phyloP scores from a whole-genome alignment of 345 rosid species.

The Erysimum cheiranthoides region DNA sequence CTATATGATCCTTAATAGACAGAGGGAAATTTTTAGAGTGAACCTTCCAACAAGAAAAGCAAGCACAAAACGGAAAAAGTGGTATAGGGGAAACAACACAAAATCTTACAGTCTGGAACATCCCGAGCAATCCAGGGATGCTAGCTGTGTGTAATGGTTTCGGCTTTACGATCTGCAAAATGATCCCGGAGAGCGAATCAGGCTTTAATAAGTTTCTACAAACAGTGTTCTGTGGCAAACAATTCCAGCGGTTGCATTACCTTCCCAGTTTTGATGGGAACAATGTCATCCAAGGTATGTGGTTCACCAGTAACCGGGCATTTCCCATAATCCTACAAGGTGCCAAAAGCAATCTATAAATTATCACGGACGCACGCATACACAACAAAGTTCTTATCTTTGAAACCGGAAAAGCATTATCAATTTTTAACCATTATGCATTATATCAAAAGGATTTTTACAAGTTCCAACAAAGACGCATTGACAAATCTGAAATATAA shows the following conservation, averaged over 20 bases:
- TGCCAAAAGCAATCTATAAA: constrained; percentile 6
- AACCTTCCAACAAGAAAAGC: constrained; percentile 6
- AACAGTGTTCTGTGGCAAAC: constrained; percentile 4
- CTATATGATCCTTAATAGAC: background rate
- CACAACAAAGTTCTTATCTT: constrained; percentile 4
- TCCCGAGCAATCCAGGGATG: constrained; percentile 93
- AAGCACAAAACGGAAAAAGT: background rate
- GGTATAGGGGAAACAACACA: background rate
- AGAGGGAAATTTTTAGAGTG: background rate
- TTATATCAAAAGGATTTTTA: background rate
- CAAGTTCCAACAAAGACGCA: background rate
- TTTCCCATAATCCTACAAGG: constrained; percentile 80
- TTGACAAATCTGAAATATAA: constrained; percentile 19
- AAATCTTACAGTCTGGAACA: constrained; percentile 83
- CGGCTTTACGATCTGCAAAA: constrained; percentile 81
- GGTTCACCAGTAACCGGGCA: constrained; percentile 91
- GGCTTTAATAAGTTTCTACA: constrained; percentile 8
- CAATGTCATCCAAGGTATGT: constrained; percentile 75
- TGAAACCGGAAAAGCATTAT: background rate
- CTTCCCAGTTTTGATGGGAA: constrained; percentile 77
- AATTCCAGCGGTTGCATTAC: constrained; percentile 46
- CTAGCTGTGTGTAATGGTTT: constrained; percentile 88
- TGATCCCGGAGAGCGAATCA: constrained; percentile 3
- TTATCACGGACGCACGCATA: constrained; percentile 24
- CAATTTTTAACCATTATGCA: constrained; percentile 1